phyloP scores from a whole-genome alignment of 2,329 filamentous ascomycete genomes.

The Neofusicoccum sp. region DNA sequence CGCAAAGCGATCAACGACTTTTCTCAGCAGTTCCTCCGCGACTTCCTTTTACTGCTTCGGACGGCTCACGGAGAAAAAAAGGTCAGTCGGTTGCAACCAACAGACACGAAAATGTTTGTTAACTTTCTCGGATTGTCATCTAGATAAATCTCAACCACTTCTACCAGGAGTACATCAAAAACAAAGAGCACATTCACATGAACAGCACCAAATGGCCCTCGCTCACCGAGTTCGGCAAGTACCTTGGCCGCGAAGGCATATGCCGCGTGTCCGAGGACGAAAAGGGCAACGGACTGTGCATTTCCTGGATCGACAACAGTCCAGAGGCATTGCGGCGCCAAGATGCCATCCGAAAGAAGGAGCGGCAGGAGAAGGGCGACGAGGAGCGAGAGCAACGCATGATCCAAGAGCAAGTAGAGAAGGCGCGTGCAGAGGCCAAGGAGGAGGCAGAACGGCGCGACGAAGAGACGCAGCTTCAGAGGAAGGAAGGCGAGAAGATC shows the following conservation, averaged over 20 bases:
- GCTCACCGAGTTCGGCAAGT: conserved; percentile 85
- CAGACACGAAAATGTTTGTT: too few relatives aligned
- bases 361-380: conserved; percentile 84
- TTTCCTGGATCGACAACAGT: conserved; percentile 89
- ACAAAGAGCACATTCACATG: conserved; percentile 75
- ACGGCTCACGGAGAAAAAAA: conserved; percentile 90
- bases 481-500: conserved; percentile 38
- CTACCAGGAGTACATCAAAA: conserved; percentile 89
- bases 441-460: conserved; percentile 45
- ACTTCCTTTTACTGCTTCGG: conserved; percentile 73
- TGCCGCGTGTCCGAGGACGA: conserved; percentile 82
- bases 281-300: conserved; percentile 72
- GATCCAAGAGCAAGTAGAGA: conserved; percentile 77
- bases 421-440: conserved; percentile 36
- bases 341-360: conserved; percentile 78
- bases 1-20: conserved; percentile 81
- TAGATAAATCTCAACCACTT: conserved; percentile 90
- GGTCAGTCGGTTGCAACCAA: too few relatives aligned
- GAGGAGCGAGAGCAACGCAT: conserved; percentile 83
- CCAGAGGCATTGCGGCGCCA: conserved; percentile 78
- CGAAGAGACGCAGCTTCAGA: conserved; percentile 47
- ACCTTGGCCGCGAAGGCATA: conserved; percentile 80
- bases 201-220: conserved; percentile 87
- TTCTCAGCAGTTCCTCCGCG: conserved; percentile 74
- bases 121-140: too few relatives aligned